Evolutionary conservation across 108 stramenopile genomes (phyloP).

Genomic region (Nannochloropsis gaditana): DNA sequence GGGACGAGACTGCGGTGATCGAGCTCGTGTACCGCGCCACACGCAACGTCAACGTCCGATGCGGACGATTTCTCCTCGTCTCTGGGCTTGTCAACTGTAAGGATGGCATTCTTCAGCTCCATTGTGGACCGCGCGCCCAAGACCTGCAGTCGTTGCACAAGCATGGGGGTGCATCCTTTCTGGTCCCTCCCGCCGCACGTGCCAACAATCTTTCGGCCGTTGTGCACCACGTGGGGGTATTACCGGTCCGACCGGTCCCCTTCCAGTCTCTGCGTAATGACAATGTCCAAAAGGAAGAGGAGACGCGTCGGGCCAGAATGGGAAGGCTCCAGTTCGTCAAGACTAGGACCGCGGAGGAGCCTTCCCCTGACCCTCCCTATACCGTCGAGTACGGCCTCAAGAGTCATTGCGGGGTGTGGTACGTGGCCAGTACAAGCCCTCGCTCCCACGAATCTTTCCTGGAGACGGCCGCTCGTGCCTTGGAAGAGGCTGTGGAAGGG

Average conservation of each 20-base stretch:
- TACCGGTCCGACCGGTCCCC: neutral
- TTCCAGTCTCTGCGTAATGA: neutral
- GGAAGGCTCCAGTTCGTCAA: no score
- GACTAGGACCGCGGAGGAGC: neutral
- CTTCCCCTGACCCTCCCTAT: neutral
- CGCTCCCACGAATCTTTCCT: neutral
- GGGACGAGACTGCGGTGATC: neutral
- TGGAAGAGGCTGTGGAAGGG: neutral
- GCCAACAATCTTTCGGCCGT: slow-evolving; percentile 16
- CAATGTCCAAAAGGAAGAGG: neutral
- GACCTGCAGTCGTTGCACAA: slow-evolving; percentile 17
- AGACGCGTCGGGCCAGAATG: neutral
- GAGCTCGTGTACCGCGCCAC: slow-evolving; percentile 12
- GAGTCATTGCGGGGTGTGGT: neutral
- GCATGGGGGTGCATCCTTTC: neutral
- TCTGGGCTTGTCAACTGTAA: slow-evolving; percentile 12
- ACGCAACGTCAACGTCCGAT: slow-evolving; percentile 7
- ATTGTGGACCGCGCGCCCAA: neutral
- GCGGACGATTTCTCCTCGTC: neutral
- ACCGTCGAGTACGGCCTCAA: neutral
- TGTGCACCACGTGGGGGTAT: slow-evolving; percentile 19
- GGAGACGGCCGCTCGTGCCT: neutral
- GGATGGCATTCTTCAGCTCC: neutral
- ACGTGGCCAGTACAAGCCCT: neutral
- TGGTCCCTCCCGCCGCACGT: neutral